Evolutionary conservation across 2,329 filamentous ascomycete species (phyloP), one percentile per base, ranked within the genome.

Genomic region (Massarina eburnea): DNA sequence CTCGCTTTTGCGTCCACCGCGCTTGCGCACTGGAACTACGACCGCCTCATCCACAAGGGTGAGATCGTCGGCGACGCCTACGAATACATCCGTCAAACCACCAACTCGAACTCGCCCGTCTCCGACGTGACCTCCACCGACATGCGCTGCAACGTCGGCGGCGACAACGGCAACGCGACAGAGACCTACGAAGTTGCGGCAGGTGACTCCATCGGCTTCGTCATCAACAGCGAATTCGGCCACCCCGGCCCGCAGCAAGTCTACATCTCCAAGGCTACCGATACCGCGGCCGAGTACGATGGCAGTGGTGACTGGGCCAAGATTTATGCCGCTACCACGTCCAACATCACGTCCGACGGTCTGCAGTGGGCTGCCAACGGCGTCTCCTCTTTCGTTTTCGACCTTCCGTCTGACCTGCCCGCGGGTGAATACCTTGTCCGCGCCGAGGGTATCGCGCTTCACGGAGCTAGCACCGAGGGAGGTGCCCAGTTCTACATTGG

Each of bases 231-330:
- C 6, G 41, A 41, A 8, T 58, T 60, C 43, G 55, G 57, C 8
- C 58, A 61, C 43, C 55, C 48, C 21, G 78, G 78, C 4, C 78
- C 78, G 19, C 75, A 81, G 40, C 75, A 80, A 67, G 78, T 80
- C 14, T 80, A 77, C 64, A 54, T 67, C 40, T 70, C 69, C n/a
- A 54, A 52, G 39, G 71, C 65, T 17, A 77, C 78, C 57, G 60
- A 59, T 12, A 84, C 83, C 66, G 76, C 86, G 49, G 79, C 85
- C 61, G 78, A 77, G 24, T 82, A 85, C 57, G 84, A 88, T 69
- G 83, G 84, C 53, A 77, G 84, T 45, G 76, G 48, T 8, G 19
- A 17, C 29, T 54, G 51, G 51, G 26, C 33, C 12, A 54, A 54
- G 26, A 48, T 54, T 10, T 55, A 55, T 35, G 36, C 12, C 35